These are phyloP conservation scores for Erysiphe pulchra DNA, from an alignment of 2,329 filamentous ascomycete genomes.

Conservation along the genomic window DNA sequence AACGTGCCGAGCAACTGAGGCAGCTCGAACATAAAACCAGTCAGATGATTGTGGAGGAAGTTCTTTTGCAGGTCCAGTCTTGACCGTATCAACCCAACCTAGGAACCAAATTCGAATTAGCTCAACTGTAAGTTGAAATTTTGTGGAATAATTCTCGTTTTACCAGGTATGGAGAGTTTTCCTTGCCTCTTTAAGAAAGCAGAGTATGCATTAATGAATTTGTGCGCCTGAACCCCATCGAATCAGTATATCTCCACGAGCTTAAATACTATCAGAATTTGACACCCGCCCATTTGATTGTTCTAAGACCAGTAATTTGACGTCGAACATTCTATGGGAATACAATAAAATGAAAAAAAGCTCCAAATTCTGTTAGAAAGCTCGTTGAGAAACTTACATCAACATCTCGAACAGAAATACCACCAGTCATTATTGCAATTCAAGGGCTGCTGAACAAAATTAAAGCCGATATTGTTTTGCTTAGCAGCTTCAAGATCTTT, in stretches of 20 bases:
- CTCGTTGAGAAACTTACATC: constrained; percentile 32
- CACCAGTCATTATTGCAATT: constrained; percentile 44
- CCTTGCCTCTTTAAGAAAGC: constrained; percentile 85
- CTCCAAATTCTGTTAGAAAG: too few species aligned
- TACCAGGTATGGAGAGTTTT: constrained; percentile 77
- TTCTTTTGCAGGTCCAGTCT: constrained; percentile 91
- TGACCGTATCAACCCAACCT: constrained; percentile 99
- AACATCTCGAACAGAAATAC: constrained; percentile 64
- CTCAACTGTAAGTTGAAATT: neutral
- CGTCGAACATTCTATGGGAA: too few species aligned
- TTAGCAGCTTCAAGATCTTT: too few species aligned
- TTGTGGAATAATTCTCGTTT: too few species aligned
- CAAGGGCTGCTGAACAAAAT: too few species aligned
- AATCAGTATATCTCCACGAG: constrained; percentile 51
- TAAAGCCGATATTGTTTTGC: too few species aligned
- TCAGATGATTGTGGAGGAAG: constrained; percentile 94
- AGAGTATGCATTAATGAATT: constrained; percentile 70
- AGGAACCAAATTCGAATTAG: constrained; percentile 1
- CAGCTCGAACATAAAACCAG: constrained; percentile 85
- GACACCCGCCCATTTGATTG: constrained; percentile 34
- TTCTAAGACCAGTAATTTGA: neutral
- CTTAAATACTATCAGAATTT: constrained; percentile 49
- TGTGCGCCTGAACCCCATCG: constrained; percentile 39
- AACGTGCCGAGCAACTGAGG: constrained; percentile 88
- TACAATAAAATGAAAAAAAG: too few species aligned